Base-by-base conservation (phyloP, 495 filamentous ascomycete species). In the Xylaria acuta region DNA sequence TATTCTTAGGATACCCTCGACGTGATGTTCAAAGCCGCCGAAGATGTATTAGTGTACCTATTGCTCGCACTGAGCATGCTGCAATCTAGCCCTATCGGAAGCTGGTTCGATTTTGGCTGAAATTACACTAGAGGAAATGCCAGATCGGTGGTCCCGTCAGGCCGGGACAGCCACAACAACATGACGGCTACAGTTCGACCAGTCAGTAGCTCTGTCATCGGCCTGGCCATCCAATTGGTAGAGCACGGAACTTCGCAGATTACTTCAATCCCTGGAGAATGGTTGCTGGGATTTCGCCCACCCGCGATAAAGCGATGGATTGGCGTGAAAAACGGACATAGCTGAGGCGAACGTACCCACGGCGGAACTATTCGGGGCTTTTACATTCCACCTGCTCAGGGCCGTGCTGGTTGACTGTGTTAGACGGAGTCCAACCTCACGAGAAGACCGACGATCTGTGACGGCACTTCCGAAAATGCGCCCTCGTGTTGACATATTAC, bases 131-230 rank as follows among this genome's bases (percentile, higher is more conserved):
- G 51, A 72, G 62, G 30, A 53, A 59, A 51, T 72, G 62, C 62
- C 27, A 72, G 63, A 72, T 72, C 70, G 70, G 70, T 60, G 62
- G 70, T 72, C 60, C 70, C 70, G 70, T 67, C 63, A 72, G 40
- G 63, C 53, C 60, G 70, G 70, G 70, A 66, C 70, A 72, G 70
- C 70, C 62, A 56, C 60, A 58, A 30, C 60, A 32, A 34, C 36
- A 67, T 65, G 49, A 58, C 54, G 58, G 45, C 36, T 34, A 49
- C 36, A 30, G 3, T 53, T 51, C 40, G 51, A 56, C 70, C 70
- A 72, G 70, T 67, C 63, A 41, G 41, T 64, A 30, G 22, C 16
- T 64, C 20, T 11, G 14, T 53, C 40, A 40, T 40, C 38, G 63
- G 9, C 30, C 40, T 59, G 8, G 40, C 56, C 22, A 59, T 71